Evolutionary conservation across 2,329 filamentous ascomycete genomes (phyloP).

Genomic region (Trichoderma hamatum): DNA sequence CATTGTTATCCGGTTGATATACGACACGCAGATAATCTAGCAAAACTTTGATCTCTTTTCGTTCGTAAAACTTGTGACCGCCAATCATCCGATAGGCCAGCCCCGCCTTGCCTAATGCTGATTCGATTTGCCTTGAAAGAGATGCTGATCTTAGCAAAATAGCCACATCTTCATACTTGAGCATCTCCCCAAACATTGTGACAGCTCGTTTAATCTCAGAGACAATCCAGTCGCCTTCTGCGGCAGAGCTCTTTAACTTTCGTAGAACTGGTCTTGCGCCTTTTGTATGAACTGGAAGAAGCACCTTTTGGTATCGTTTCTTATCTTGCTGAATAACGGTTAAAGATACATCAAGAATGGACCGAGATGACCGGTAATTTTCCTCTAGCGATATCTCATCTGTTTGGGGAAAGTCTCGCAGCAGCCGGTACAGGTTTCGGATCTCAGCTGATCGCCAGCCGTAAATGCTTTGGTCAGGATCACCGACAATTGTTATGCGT

Average conservation of each 20-base stretch:
- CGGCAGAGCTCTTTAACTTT: slow-evolving; percentile 66
- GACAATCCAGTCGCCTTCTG: slow-evolving; percentile 88
- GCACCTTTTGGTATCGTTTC: slow-evolving; percentile 74
- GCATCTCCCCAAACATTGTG: slow-evolving; percentile 71
- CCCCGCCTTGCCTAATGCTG: slow-evolving; percentile 75
- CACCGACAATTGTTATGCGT: slow-evolving; percentile 91
- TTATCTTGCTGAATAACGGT: slow-evolving; percentile 90
- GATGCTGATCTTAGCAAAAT: slow-evolving; percentile 84
- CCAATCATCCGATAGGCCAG: slow-evolving; percentile 92
- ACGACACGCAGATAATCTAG: slow-evolving; percentile 88
- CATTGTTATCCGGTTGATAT: slow-evolving; percentile 82
- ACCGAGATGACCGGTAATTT: slow-evolving; percentile 90
- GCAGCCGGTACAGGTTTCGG: slow-evolving; percentile 80
- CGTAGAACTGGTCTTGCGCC: slow-evolving; percentile 82
- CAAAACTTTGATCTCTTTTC: slow-evolving; percentile 82
- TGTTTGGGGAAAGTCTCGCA: slow-evolving; percentile 74
- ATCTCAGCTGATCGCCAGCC: slow-evolving; percentile 93
- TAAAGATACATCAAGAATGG: slow-evolving; percentile 78
- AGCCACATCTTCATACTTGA: slow-evolving; percentile 77
- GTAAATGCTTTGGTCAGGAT: slow-evolving; percentile 98
- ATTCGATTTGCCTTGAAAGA: slow-evolving; percentile 84
- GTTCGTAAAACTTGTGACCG: slow-evolving; percentile 88
- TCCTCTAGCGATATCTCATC: slow-evolving; percentile 85
- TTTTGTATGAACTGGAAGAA: slow-evolving; percentile 78
- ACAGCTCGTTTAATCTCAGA: slow-evolving; percentile 75